phyloP scores from a whole-genome alignment of 352 stramenopile genomes.

The Phytophthora pisi region DNA sequence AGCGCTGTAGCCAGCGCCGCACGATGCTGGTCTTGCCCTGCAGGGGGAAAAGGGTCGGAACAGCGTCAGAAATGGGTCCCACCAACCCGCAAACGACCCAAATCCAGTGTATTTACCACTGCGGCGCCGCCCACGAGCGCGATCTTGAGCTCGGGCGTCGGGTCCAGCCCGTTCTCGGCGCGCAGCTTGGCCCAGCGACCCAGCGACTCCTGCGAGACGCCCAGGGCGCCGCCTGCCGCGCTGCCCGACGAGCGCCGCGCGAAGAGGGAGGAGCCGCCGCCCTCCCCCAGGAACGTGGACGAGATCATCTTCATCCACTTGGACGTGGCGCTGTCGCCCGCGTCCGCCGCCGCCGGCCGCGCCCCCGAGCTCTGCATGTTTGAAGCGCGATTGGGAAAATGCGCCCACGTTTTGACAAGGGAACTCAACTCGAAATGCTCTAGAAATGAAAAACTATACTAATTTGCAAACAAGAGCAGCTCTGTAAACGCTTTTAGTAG shows the following conservation, averaged over 20 bases:
- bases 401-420: too few species aligned
- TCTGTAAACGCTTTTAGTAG: too few species aligned
- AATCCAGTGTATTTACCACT: conserved; percentile 37
- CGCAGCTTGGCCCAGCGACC: conserved; percentile 25
- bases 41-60: too few species aligned
- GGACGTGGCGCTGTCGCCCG: conserved; percentile 45
- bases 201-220: conserved; percentile 18
- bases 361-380: conserved; percentile 21
- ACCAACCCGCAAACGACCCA: too few species aligned
- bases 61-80: too few species aligned
- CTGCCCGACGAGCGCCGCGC: conserved; percentile 33
- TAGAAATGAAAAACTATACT: too few species aligned
- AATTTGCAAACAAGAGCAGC: too few species aligned
- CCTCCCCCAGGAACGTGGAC: conserved; percentile 75
- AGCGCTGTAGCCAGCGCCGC: conserved; percentile 73
- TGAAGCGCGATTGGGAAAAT: too few species aligned
- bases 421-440: too few species aligned
- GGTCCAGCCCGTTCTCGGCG: conserved; percentile 43
- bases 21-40: conserved; percentile 80
- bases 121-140: conserved; percentile 77
- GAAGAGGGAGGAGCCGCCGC: conserved; percentile 45
- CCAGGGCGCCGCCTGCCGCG: background rate
- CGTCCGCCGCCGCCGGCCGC: conserved; percentile 16
- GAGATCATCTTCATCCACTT: conserved; percentile 89
- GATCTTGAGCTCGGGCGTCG: conserved; percentile 78